phyloP scores from a whole-genome alignment of 1,139 yeast genomes.

The Arxiozyma bovina region DNA sequence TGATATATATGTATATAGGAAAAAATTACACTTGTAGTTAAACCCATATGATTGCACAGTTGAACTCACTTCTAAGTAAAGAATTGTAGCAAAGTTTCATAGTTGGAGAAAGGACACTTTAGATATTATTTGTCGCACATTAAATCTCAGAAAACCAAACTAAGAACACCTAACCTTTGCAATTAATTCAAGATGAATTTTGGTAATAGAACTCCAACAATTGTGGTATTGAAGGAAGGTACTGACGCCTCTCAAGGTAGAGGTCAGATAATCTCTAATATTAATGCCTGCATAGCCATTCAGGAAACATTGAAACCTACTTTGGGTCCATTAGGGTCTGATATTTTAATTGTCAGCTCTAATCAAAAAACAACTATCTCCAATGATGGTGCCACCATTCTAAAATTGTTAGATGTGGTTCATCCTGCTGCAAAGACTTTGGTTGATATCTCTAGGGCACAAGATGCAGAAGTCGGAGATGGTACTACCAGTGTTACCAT shows the following conservation, averaged over 20 bases:
- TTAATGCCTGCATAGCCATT: conserved; percentile 93
- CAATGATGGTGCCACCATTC: conserved; percentile 95
- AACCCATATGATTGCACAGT: not conserved
- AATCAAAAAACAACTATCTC: conserved; percentile 89
- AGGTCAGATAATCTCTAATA: conserved; percentile 90
- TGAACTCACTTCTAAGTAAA: not conserved
- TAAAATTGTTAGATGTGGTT: conserved; percentile 84
- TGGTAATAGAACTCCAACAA: conserved; percentile 90
- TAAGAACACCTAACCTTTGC: not conserved
- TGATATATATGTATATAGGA: not conserved
- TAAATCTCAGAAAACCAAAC: not conserved
- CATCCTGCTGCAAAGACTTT: conserved; percentile 96
- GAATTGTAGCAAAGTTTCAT: not conserved
- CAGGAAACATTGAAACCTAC: conserved; percentile 95
- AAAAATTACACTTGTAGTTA: not conserved
- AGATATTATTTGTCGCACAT: not conserved
- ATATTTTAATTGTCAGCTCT: conserved; percentile 75
- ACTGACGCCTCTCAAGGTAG: conserved; percentile 95
- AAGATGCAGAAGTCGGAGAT: conserved; percentile 98
- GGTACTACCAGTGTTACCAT: conserved; percentile 96
- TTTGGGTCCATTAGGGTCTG: conserved; percentile 95
- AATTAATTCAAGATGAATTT: conserved; percentile 51
- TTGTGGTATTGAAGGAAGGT: conserved; percentile 94
- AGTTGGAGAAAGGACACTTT: too few species aligned
- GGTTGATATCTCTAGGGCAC: conserved; percentile 92